Evolutionary conservation across 179 eudicot genomes (phyloP).

Genomic region (Carnegiea gigantea): DNA sequence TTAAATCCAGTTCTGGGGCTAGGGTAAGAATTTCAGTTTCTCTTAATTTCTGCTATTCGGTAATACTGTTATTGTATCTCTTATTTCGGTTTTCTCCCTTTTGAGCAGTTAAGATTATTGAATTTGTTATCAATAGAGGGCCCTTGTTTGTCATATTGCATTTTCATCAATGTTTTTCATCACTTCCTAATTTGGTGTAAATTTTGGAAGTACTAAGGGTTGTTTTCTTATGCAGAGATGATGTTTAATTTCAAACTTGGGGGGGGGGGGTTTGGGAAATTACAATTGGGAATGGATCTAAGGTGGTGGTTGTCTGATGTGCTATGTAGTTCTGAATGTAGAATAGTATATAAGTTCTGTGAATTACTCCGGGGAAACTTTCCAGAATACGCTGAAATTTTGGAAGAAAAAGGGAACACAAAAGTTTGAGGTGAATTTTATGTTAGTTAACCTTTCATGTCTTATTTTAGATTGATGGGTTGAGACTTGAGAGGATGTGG

Average conservation of each 20-base stretch:
- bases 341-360: no score
- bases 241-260: not conserved
- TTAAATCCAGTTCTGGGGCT: constrained; percentile 11
- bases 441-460: not conserved
- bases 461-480: not conserved
- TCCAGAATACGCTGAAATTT: not conserved
- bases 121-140: not conserved
- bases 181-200: not conserved
- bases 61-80: not conserved
- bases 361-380: not conserved
- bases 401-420: not conserved
- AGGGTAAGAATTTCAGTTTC: constrained; percentile 7
- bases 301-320: not conserved
- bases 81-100: not conserved
- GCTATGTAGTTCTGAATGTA: not conserved
- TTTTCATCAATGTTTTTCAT: not conserved
- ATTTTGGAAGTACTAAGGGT: not conserved
- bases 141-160: not conserved
- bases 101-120: not conserved
- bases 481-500: not conserved
- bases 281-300: not conserved
- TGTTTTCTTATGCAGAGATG: not conserved
- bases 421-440: not conserved
- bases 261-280: not conserved
- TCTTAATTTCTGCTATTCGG: not conserved